Conservation (phyloP, 805 yeast genomes). For the Komagataella phaffii region DNA sequence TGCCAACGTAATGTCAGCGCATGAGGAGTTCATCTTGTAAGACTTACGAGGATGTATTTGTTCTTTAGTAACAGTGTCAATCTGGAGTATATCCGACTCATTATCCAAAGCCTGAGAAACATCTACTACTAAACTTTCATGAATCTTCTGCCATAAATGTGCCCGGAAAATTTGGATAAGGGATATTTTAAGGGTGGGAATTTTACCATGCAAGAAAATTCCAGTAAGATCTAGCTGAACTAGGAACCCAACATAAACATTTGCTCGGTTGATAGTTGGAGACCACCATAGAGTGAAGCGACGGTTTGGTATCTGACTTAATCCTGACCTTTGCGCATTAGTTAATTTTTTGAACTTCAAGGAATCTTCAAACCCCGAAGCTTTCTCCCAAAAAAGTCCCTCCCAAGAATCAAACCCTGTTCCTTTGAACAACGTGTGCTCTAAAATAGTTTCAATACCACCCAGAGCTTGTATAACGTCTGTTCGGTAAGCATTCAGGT, state of each 20-base stretch:
- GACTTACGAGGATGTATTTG: conserved; percentile 96
- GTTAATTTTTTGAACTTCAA: conserved; percentile 90
- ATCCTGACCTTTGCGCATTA: conserved; percentile 94
- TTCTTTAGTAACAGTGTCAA: conserved; percentile 79
- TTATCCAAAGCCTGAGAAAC: conserved; percentile 84
- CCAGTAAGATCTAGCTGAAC: conserved; percentile 96
- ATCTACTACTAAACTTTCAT: conserved; percentile 89
- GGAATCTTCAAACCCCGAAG: conserved; percentile 93
- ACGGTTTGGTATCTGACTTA: conserved; percentile 94
- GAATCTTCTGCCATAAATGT: conserved; percentile 98
- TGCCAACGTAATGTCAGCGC: conserved; percentile 76
- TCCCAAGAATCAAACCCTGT: conserved; percentile 99
- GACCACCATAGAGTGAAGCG: conserved; percentile 99
- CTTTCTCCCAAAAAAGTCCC: conserved; percentile 97
- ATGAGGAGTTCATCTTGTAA: conserved; percentile 90
- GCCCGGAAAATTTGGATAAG: conserved; percentile 94
- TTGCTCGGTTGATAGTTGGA: conserved; percentile 95
- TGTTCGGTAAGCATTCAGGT: conserved; percentile 78
- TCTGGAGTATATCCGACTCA: conserved; percentile 70
- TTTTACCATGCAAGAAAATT: conserved; percentile 92
- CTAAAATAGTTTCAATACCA: conserved; percentile 91
- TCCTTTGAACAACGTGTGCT: conserved; percentile 89
- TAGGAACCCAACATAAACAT: conserved; percentile 93
- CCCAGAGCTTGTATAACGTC: conserved; percentile 97
- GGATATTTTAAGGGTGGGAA: conserved; percentile 92